Conservation (phyloP, 2,329 filamentous ascomycete genomes). For the Geosmithia morbida region DNA sequence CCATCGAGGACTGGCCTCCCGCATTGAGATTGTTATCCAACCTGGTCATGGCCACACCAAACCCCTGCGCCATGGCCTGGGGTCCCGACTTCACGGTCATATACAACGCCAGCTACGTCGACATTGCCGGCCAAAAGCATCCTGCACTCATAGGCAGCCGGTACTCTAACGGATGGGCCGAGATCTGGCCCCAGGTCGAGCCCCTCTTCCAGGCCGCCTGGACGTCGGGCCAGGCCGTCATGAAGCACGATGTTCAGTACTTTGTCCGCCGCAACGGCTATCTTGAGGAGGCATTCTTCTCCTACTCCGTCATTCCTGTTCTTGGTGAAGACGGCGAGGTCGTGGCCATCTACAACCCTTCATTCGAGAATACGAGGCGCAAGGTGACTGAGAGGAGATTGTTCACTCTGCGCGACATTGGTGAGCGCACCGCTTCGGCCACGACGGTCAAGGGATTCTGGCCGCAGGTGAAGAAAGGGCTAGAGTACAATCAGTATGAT, state of each 20-base stretch:
- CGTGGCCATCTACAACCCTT: conserved; percentile 64
- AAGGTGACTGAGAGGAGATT: conserved; percentile 70
- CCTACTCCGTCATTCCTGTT: conserved; percentile 68
- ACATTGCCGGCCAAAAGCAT: conserved; percentile 64
- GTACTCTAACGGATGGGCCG: conserved; percentile 55
- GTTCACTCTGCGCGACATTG: conserved; percentile 64
- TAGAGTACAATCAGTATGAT: conserved; percentile 62
- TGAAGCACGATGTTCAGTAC: conserved; percentile 71
- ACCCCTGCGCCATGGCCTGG: conserved; percentile 70
- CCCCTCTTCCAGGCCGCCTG: conserved; percentile 54
- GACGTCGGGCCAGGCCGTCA: conserved; percentile 59
- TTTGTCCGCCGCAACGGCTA: conserved; percentile 57
- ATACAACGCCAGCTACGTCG: conserved; percentile 61
- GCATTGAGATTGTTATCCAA: conserved; percentile 70
- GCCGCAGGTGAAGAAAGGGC: conserved; percentile 51
- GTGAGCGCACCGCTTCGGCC: conserved; percentile 60
- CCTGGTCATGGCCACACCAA: conserved; percentile 64
- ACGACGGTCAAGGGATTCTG: conserved; percentile 62
- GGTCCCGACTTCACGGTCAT: conserved; percentile 52
- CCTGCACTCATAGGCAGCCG: conserved; percentile 59
- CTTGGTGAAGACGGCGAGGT: conserved; percentile 62
- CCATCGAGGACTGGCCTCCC: conserved; percentile 58
- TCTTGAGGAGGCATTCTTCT: conserved; percentile 70
- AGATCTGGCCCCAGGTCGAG: conserved; percentile 60
- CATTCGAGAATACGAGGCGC: conserved; percentile 67